Conservation (phyloP, 1,284 basidiomycete species). For the Pseudozyma sp. region DNA sequence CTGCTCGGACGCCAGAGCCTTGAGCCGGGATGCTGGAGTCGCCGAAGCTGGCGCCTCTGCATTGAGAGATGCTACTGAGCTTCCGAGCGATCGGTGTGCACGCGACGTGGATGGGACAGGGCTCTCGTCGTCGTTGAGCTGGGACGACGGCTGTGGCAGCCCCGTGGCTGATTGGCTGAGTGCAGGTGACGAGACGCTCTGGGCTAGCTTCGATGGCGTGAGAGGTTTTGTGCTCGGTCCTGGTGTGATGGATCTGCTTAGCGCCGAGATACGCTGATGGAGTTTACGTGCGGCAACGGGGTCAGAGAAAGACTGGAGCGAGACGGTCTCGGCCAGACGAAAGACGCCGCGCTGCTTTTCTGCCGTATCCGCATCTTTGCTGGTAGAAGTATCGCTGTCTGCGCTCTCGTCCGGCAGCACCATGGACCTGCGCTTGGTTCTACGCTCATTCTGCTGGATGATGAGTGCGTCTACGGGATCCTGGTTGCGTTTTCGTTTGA, state of each 20-base stretch:
- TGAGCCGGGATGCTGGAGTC: conserved; percentile 30
- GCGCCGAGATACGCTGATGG: conserved; percentile 45
- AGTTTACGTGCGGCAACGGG: conserved; percentile 37
- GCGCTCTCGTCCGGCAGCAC: conserved; percentile 4
- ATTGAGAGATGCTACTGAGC: conserved; percentile 30
- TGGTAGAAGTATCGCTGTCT: conserved; percentile 4
- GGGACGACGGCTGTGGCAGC: neutral
- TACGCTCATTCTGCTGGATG: conserved; percentile 48
- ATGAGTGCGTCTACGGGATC: conserved; percentile 63
- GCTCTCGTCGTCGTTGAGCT: neutral
- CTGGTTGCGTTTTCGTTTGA: conserved; percentile 62
- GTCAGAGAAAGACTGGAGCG: conserved; percentile 53
- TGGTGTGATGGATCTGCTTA: conserved; percentile 17
- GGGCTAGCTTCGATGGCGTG: conserved; percentile 34
- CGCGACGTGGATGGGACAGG: neutral
- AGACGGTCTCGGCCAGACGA: conserved; percentile 59
- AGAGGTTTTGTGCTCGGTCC: conserved; percentile 30
- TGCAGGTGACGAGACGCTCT: conserved; percentile 37
- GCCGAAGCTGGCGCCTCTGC: conserved; percentile 12
- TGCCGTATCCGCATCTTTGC: neutral
- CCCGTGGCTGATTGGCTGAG: conserved; percentile 14
- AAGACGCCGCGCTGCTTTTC: conserved; percentile 51
- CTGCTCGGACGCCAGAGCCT: conserved; percentile 45
- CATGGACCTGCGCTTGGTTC: conserved; percentile 36
- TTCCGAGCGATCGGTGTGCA: conserved; percentile 23